Evolutionary conservation across 1,284 basidiomycete species (phyloP).

Genomic region (Chalciporus sp.): DNA sequence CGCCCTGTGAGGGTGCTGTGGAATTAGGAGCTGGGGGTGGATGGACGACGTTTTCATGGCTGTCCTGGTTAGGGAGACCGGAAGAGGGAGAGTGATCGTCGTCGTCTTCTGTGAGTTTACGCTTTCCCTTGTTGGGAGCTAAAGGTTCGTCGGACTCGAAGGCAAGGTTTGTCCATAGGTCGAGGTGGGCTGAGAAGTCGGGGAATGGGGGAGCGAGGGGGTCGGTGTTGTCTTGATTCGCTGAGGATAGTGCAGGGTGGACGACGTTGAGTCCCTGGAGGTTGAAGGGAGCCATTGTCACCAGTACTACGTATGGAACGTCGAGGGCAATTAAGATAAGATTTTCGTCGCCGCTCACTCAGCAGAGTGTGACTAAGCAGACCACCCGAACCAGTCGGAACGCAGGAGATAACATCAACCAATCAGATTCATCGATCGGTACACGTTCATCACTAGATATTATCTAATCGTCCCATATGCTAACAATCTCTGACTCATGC

Average conservation of each 20-base stretch:
- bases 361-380: slow-evolving; percentile 16
- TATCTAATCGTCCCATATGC: slow-evolving; percentile 27
- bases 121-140: slow-evolving; percentile 37
- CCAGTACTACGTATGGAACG: no score
- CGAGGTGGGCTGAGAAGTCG: slow-evolving; percentile 77
- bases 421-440: not conserved
- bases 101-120: slow-evolving; percentile 45
- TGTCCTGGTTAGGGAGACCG: slow-evolving; percentile 52
- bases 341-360: slow-evolving; percentile 11
- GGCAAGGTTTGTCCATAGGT: slow-evolving; percentile 80
- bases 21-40: slow-evolving; percentile 37
- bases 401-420: no score
- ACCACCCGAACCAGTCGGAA: no score
- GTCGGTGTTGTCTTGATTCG: slow-evolving; percentile 51
- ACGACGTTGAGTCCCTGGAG: slow-evolving; percentile 80
- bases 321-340: no score
- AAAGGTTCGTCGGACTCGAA: slow-evolving; percentile 77
- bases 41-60: slow-evolving; percentile 62
- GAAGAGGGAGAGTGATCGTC: slow-evolving; percentile 42
- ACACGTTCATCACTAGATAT: not conserved
- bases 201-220: slow-evolving; percentile 65
- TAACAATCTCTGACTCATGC: slow-evolving; percentile 76
- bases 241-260: slow-evolving; percentile 48
- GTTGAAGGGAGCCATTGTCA: slow-evolving; percentile 54
- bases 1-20: slow-evolving; percentile 22